Evolutionary conservation across 2,329 filamentous ascomycete genomes (phyloP).

Genomic region (Curvularia verruculosa): DNA sequence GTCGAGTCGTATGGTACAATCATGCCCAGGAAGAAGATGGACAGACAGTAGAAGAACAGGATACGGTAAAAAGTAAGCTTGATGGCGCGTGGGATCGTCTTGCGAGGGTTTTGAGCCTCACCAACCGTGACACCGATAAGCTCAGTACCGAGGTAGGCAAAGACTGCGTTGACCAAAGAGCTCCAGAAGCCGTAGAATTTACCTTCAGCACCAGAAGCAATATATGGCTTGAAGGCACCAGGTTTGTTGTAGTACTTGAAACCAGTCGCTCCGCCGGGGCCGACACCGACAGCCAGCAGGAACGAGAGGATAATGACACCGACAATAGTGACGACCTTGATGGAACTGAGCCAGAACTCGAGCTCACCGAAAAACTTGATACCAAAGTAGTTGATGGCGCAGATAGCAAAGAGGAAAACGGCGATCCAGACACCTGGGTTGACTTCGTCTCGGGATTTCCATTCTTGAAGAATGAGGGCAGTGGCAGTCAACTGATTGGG

Average conservation of each 20-base stretch:
- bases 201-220: conserved; percentile 42
- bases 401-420: conserved; percentile 55
- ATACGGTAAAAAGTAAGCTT: conserved; percentile 83
- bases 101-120: conserved; percentile 79
- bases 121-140: conserved; percentile 79
- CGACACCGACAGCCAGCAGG: conserved; percentile 53
- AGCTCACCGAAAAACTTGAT: conserved; percentile 62
- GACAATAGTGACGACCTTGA: conserved; percentile 56
- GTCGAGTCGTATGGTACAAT: conserved; percentile 73
- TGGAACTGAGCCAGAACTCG: conserved; percentile 56
- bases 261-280: conserved; percentile 50
- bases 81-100: conserved; percentile 77
- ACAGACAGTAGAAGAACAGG: conserved; percentile 77
- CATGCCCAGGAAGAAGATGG: conserved; percentile 77
- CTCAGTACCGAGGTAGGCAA: conserved; percentile 75
- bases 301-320: conserved; percentile 55
- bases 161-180: conserved; percentile 76
- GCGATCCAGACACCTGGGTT: conserved; percentile 83
- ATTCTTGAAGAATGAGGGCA: conserved; percentile 80
- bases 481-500: conserved; percentile 84
- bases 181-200: conserved; percentile 64
- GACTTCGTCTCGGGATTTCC: conserved; percentile 68
- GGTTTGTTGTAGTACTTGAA: conserved; percentile 55
- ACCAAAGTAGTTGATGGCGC: conserved; percentile 59
- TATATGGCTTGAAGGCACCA: conserved; percentile 53